Percentiles rank a stretch among this genome's conserved stretches.
phyloP scores from a whole-genome alignment of 306 rosid species.

The Ziziphus jujuba region DNA sequence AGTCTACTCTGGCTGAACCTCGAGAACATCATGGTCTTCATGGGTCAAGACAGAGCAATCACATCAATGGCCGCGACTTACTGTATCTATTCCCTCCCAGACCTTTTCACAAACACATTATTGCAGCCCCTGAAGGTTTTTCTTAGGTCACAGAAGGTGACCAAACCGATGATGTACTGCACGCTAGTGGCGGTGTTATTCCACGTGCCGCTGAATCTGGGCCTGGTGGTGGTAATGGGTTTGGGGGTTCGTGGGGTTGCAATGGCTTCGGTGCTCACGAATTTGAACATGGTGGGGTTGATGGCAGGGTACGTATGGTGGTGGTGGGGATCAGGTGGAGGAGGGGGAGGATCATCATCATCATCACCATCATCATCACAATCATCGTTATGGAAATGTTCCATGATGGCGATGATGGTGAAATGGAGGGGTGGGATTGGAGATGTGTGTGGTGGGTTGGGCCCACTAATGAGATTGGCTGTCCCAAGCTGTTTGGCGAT shows the following conservation, averaged over 20 bases:
- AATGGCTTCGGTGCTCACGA: constrained; percentile 79
- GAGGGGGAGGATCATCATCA: constrained; percentile 20
- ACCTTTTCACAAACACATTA: constrained; percentile 67
- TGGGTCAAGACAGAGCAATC: constrained; percentile 74
- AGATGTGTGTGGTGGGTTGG: constrained; percentile 48
- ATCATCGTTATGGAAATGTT: constrained; percentile 48
- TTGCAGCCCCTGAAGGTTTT: constrained; percentile 77
- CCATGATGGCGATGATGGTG: constrained; percentile 38
- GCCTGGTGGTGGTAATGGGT: constrained; percentile 47
- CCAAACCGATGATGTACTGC: constrained; percentile 88
- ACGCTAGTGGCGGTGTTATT: constrained; percentile 64
- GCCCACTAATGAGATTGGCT: constrained; percentile 60
- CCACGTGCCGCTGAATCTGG: constrained; percentile 70
- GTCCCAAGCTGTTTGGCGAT: constrained; percentile 91
- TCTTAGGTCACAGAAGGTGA: constrained; percentile 71
- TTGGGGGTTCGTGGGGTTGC: constrained; percentile 89
- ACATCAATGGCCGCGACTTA: constrained; percentile 68
- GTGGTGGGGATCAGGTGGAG: constrained; percentile 35
- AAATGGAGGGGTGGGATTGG: constrained; percentile 47
- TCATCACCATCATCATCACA: background rate
- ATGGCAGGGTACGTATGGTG: constrained; percentile 65
- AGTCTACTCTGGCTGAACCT: constrained; percentile 72
- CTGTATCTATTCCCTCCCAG: constrained; percentile 79
- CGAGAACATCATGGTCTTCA: constrained; percentile 59
- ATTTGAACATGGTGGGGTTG: constrained; percentile 66